Base-by-base conservation (phyloP, 345 rosid genomes). In the Geranium brycei region DNA sequence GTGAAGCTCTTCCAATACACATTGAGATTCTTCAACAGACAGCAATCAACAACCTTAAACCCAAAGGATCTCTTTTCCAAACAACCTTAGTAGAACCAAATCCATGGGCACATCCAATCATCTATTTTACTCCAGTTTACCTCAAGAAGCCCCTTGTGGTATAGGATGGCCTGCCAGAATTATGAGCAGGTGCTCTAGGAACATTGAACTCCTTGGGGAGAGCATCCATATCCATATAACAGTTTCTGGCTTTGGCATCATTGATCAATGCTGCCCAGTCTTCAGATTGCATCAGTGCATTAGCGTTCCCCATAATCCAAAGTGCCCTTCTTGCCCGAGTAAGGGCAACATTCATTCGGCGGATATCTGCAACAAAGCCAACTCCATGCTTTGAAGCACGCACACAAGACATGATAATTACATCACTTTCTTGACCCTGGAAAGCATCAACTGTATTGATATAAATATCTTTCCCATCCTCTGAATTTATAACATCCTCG, bases 401-500 rank as follows among this genome's bases (percentile, higher is more conserved):
- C 31, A 93, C 99, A 79, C 99, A 93, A 14, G 99, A 93, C 99
- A 93, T 93, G 70, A 93, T 93, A 69, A 93, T 90, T 55, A 90
- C 95, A 78, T 93, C 99, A 64, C 99, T 97, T 64, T 93, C 99
- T 78, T 93, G 99, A 19, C 99, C 99, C 76, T 93, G 99, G 82
- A 93, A 93, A 64, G 99, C 99, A 72, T 93, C 99, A 16, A 93
- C 97, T 15, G 99, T 93, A 73, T 93, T 93, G 58, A 93, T 93
- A 72, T 93, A 93, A 12, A 93, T 69, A 77, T 93, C 99, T 71
- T 88, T 90, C 81, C 96, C 83, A 65, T 90, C 99, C 67, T 90
- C 99, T 57, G 90, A 84, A 68, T 78, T 81, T 75, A 93, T 72
- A 73, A 87, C 81, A 67, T 81, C 79, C 32, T 87, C 86, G 67